Base-by-base conservation (phyloP, 2,329 filamentous ascomycete species). In the Chaetomium sp. region DNA sequence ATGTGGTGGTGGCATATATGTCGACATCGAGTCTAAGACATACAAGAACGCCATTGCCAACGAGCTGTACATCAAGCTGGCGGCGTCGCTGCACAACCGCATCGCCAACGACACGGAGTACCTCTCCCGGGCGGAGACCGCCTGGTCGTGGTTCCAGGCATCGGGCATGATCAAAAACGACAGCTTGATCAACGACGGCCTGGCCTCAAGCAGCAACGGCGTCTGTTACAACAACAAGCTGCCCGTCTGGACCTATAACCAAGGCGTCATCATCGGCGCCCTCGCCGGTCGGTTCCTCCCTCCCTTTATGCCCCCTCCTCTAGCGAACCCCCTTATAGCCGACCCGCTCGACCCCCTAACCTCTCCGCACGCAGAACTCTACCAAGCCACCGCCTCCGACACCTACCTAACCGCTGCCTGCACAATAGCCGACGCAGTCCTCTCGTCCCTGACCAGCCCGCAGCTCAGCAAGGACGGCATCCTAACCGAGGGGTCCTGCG, bases 21-120 rank as follows among this genome's bases (percentile, higher is more conserved):
- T 85, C 83, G 81, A 81, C 70, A 85, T 86, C 69, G 71, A 74
- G 38, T 75, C 81, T 8, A 71, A 76, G 58, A 75, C 77, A 4
- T 82, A 81, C 66, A 83, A 87, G 69, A 82, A 82, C 64, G 82
- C 85, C 51, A 83, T 85, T 66, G 78, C 82, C 55, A 87, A 88
- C 74, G 85, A 87, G 74, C 78, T 87, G 35, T 85, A 85, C 72
- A 77, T 86, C 53, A 76, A 79, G 42, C 78, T 85, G 1, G 82
- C 83, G 19, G 81, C 83, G 55, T 77, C 82, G 58, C 76, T 88
- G 55, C 83, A 82, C 65, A 80, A 83, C 73, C 77, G 84, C 27
- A 71, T 83, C 58, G 71, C 77, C 9, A 71, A 55, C 3, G 60
- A 62, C 35, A 35, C 49, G 10, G 25, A 74, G 4, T 85, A 84